Evolutionary conservation across 768 basidiomycete species (phyloP), one percentile per base, ranked within the genome.

Genomic region (Amanita polypyramis): DNA sequence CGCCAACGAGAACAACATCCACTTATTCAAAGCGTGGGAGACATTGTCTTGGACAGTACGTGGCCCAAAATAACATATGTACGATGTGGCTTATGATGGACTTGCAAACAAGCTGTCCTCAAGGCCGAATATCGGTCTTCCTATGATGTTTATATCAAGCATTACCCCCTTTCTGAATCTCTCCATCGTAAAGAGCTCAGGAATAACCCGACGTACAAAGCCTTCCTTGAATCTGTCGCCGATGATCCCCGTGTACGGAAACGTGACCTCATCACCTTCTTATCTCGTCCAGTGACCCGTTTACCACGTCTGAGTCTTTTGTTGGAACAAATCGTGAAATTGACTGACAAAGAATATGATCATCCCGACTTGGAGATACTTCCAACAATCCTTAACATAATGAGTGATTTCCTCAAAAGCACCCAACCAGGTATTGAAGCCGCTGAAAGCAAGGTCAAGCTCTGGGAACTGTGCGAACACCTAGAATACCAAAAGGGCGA

Each of bases 391-490:
- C 57, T 87, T 20, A 72, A 71, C 8, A 75, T 92, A 2, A 56
- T 94, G 46, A 77, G 72, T 25, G 76, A 81, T 39, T 82, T 80
- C 52, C 73, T 95, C 51, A 90, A 86, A 69, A 82, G 82, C 53
- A 88, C 88, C 0, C 83, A 94, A 57, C 90, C 90, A 1, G 92
- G 92, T 3, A 93, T 95, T 51, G 86, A 80, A 51, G 86, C 82
- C n/a, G 88, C 92, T 1, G 91, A 94, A 59, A 75, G 79, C 52
- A 91, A 91, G 60, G 91, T 93, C 54, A 91, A 90, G 58, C 82
- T 90, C 51, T 88, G 85, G 82, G 79, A 70, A 45, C 66, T 94
- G 2, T 80, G 79, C 54, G 88, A 94, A 65, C 82, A 75, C 55
- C 60, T 95, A 42, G 63, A 77, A 10, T 88, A 79, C 56, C 79